These are phyloP conservation scores for Astragalus membranaceus DNA, from an alignment of 306 rosid genomes.

Conservation along the genomic window DNA sequence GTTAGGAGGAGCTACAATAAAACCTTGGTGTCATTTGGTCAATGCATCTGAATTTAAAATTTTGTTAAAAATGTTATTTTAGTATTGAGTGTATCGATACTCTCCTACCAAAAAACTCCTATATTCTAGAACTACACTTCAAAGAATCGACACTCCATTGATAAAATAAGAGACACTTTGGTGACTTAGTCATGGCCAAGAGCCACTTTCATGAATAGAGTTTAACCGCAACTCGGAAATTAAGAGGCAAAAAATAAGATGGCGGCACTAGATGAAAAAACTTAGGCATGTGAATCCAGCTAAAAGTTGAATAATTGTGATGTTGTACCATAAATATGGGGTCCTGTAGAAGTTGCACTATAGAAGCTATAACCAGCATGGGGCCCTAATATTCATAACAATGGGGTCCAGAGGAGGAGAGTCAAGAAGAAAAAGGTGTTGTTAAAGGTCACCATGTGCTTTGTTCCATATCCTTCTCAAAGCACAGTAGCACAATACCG, in stretches of 20 bases:
- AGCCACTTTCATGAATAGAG: too few species aligned
- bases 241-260: neutral
- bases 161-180: too few species aligned
- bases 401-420: constrained; percentile 9
- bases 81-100: too few species aligned
- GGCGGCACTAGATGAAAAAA: neutral
- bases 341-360: neutral
- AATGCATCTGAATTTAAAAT: too few species aligned
- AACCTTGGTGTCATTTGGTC: too few species aligned
- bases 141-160: too few species aligned
- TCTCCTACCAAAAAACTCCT: too few species aligned
- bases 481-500: neutral
- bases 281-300: constrained; percentile 21
- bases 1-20: too few species aligned
- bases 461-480: constrained; percentile 21
- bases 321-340: constrained; percentile 14
- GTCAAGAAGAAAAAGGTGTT: neutral
- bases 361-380: constrained; percentile 1
- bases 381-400: constrained; percentile 7
- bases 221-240: neutral
- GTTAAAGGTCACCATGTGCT: constrained; percentile 24
- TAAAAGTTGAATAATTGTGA: constrained; percentile 18
- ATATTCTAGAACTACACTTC: too few species aligned
- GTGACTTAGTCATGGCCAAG: too few species aligned
- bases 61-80: too few species aligned